Base-by-base conservation (phyloP, 2,329 filamentous ascomycete genomes). In the Aspergillus fumigatus region DNA sequence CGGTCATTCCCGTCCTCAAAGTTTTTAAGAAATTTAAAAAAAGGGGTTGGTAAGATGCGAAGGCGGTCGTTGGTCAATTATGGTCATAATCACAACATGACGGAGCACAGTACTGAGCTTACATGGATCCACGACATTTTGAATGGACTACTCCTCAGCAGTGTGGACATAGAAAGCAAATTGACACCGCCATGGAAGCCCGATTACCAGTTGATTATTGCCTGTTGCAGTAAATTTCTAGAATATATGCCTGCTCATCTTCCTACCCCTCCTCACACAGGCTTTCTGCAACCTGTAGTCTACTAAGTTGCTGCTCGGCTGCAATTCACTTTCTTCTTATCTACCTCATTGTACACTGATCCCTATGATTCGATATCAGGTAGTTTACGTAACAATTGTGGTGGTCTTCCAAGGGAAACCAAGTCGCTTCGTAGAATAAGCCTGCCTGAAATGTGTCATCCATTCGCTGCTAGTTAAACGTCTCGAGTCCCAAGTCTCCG, bases 1-100 rank as follows among this genome's bases (percentile, higher is more conserved):
- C 54, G 32, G 54, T 25, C 50, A 52, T 45, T 50, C 29, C 54
- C 43, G 54, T 52, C 41, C 29, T 25, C 43, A 29, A 54, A 17
- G 41, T 45, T 45, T 19, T 9, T 5, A 45, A 14, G 17, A 32
- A 38, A 7, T 38, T 38, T n/a, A n/a, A n/a, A 7, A 38, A 35
- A 38, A 38, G 32, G 32, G 32, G 32, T 35, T 14, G 11, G 32
- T 6, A 14, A 35, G 32, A 35, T 35, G 32, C 32, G 11, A 35
- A 17, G 11, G 32, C 11, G 6, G 14, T 35, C 1, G 32, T 35
- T 17, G 11, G 17, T 17, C 17, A 35, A 32, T 5, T 4, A 32
- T 32, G 4, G 4, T 32, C 11, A 14, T 32, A 29, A 11, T 32
- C 10, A 29, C 27, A 29, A 14, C 11, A 32, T 32, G 29, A 32